Evolutionary conservation across 176 grass and related monocot genomes (phyloP).

Genomic region (Triticum aestivum): IWGSC_CS_RefSeq_v2.1 NC_057799.1:360451384-360451883

Average conservation of each 20-base stretch:
- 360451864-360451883: background rate
- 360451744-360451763: constrained; percentile 86
- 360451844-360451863: background rate
- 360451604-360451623: constrained; percentile 65
- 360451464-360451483: too few species aligned
- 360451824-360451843: background rate
- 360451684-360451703: constrained; percentile 72
- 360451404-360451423: too few species aligned
- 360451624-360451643: constrained; percentile 92
- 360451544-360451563: constrained; percentile 21
- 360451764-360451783: constrained; percentile 13
- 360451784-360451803: background rate
- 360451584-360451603: background rate
- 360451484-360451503: background rate
- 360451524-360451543: constrained; percentile 7
- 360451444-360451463: too few species aligned
- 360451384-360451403: background rate
- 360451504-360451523: background rate
- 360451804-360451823: background rate
- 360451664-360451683: constrained; percentile 81
- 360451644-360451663: constrained; percentile 72
- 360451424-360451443: too few species aligned
- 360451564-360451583: constrained; percentile 8
- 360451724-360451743: constrained; percentile 76
- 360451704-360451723: constrained; percentile 81